Evolutionary conservation across 1,284 basidiomycete genomes (phyloP).

Genomic region (Ustilago esculenta): DNA sequence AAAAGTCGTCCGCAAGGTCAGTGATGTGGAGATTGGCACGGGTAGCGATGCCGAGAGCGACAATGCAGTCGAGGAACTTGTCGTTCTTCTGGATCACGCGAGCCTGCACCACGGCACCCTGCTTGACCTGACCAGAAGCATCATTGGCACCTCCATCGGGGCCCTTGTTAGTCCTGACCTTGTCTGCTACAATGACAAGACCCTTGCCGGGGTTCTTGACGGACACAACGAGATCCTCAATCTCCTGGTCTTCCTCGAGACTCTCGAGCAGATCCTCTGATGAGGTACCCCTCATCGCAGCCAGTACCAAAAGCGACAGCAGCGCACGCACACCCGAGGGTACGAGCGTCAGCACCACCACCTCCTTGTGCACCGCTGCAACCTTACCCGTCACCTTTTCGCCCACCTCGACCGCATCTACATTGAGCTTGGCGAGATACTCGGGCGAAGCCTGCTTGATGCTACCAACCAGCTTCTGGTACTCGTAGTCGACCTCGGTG

Average conservation of each 20-base stretch:
- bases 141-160: slow-evolving; percentile 7
- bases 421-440: slow-evolving; percentile 60
- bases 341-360: slow-evolving; percentile 60
- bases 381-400: slow-evolving; percentile 60
- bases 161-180: slow-evolving; percentile 30
- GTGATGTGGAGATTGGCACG: slow-evolving; percentile 69
- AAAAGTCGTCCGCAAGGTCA: slow-evolving; percentile 82
- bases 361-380: slow-evolving; percentile 60
- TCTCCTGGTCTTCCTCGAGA: slow-evolving; percentile 77
- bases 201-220: slow-evolving; percentile 88
- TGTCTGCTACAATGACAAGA: slow-evolving; percentile 74
- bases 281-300: slow-evolving; percentile 78
- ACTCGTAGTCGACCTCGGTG: slow-evolving; percentile 76
- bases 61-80: slow-evolving; percentile 46
- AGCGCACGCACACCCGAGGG: slow-evolving; percentile 78
- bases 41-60: slow-evolving; percentile 40
- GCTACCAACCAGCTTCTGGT: slow-evolving; percentile 80
- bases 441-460: slow-evolving; percentile 77
- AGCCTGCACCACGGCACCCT: slow-evolving; percentile 37
- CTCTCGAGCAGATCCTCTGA: slow-evolving; percentile 77
- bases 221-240: slow-evolving; percentile 84
- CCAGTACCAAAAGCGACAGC: slow-evolving; percentile 84
- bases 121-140: slow-evolving; percentile 18
- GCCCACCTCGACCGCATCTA: slow-evolving; percentile 59
- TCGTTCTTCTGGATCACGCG: slow-evolving; percentile 39